Conservation (phyloP, 179 eudicot genomes). For the Spergularia azorica region DNA sequence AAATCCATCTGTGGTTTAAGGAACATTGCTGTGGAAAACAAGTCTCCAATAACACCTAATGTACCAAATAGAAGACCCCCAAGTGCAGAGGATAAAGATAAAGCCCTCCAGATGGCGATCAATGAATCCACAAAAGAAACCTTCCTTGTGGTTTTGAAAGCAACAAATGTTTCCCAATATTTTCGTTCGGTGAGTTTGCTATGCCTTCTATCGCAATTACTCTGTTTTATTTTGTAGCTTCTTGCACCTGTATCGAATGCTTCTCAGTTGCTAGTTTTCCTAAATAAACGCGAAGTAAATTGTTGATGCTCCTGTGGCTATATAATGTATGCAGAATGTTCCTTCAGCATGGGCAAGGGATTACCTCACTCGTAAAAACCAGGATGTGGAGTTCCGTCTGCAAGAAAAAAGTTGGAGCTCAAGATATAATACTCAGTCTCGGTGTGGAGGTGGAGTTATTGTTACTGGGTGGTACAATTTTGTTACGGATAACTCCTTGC, state of each 20-base stretch:
- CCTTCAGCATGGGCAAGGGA: slow-evolving; percentile 19
- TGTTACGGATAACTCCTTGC: slow-evolving; percentile 19
- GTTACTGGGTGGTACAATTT: slow-evolving; percentile 27
- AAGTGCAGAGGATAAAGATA: slow-evolving; percentile 12
- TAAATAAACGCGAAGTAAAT: neutral
- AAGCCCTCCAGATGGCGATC: slow-evolving; percentile 7
- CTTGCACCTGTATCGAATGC: neutral
- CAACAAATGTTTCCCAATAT: slow-evolving; percentile 1
- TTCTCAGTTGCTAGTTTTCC: neutral
- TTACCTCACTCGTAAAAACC: slow-evolving; percentile 15
- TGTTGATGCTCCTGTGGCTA: neutral
- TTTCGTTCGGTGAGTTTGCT: slow-evolving; percentile 25
- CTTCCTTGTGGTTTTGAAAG: slow-evolving; percentile 22
- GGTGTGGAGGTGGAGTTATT: slow-evolving; percentile 19
- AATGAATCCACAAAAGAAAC: slow-evolving; percentile 1
- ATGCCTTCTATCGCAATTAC: too few species aligned
- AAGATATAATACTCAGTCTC: slow-evolving; percentile 9
- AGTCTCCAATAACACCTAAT: neutral
- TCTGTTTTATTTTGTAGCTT: too few species aligned
- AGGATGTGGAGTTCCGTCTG: slow-evolving; percentile 11
- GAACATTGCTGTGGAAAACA: neutral
- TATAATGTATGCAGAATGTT: slow-evolving; percentile 15
- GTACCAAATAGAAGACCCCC: slow-evolving; percentile 8
- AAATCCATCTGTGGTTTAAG: neutral
- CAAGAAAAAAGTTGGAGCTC: slow-evolving; percentile 18